Conservation (phyloP, 257 asterid species). For the Nyctanthes arbortristis region DNA sequence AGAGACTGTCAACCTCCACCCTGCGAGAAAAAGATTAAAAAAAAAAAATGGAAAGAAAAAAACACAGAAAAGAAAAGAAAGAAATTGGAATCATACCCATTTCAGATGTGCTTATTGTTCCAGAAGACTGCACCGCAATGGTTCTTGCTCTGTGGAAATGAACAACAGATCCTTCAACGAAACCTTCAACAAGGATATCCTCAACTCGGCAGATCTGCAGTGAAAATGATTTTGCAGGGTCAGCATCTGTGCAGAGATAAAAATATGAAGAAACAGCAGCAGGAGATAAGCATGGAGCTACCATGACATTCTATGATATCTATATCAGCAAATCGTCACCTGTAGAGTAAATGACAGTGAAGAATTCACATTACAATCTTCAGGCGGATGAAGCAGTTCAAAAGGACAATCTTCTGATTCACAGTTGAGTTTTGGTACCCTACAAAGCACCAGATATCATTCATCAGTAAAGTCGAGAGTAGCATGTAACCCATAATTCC, state of each 20-base stretch:
- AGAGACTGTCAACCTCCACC: too few relatives aligned
- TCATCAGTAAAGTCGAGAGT: conserved; percentile 17
- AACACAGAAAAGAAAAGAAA: conserved; percentile 11
- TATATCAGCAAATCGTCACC: conserved; percentile 47
- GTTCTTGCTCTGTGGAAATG: conserved; percentile 98
- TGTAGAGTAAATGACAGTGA: conserved; percentile 95
- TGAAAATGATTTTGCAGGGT: not conserved
- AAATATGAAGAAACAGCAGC: conserved; percentile 17
- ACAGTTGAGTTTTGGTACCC: conserved; percentile 87
- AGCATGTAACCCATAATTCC: conserved; percentile 2
- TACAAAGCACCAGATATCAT: conserved; percentile 34
- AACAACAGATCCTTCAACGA: conserved; percentile 93
- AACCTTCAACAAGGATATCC: conserved; percentile 94
- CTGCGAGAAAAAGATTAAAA: too few relatives aligned
- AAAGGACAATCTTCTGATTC: conserved; percentile 67
- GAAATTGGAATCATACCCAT: conserved; percentile 62
- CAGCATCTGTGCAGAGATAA: conserved; percentile 13
- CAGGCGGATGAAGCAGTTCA: conserved; percentile 96
- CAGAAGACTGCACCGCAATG: conserved; percentile 66
- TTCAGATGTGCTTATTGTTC: conserved; percentile 88
- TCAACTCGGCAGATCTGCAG: conserved; percentile 95
- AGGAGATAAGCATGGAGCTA: not conserved
- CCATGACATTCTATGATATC: conserved; percentile 4
- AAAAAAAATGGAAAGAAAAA: conserved; percentile 5
- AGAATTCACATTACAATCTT: conserved; percentile 98